Evolutionary conservation across 2,329 filamentous ascomycete genomes (phyloP).

Genomic region (Epichloe uncinata): DNA sequence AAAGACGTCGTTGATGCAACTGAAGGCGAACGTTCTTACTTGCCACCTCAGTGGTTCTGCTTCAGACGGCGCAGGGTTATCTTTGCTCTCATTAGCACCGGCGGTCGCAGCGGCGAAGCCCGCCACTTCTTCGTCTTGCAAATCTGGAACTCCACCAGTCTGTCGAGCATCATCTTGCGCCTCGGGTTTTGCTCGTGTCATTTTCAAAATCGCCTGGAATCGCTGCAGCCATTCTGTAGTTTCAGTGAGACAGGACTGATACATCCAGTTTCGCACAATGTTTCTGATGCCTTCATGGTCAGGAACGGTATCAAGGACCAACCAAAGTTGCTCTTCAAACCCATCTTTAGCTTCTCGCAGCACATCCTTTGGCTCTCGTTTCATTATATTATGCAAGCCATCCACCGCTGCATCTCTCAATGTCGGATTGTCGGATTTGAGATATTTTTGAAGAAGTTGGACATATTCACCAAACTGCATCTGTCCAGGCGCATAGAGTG

Average conservation of each 20-base stretch:
- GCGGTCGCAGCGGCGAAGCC: slow-evolving; percentile 74
- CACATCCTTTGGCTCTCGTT: slow-evolving; percentile 74
- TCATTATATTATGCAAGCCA: slow-evolving; percentile 90
- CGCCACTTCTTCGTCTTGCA: slow-evolving; percentile 92
- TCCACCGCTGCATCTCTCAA: slow-evolving; percentile 73
- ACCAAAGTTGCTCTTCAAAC: slow-evolving; percentile 85
- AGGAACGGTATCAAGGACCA: slow-evolving; percentile 67
- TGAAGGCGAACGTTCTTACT: slow-evolving; percentile 86
- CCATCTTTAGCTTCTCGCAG: slow-evolving; percentile 60
- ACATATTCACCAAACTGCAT: slow-evolving; percentile 80
- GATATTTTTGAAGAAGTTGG: slow-evolving; percentile 61
- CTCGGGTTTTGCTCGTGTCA: slow-evolving; percentile 59
- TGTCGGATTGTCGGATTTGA: slow-evolving; percentile 54
- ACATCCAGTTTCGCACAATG: slow-evolving; percentile 85
- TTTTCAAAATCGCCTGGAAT: slow-evolving; percentile 79
- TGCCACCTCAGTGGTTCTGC: slow-evolving; percentile 93
- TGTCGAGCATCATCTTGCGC: slow-evolving; percentile 31
- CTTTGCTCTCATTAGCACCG: slow-evolving; percentile 40
- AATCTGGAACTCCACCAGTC: slow-evolving; percentile 50
- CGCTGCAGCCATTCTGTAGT: slow-evolving; percentile 78
- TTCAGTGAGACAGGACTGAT: slow-evolving; percentile 71
- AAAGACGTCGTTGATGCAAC: slow-evolving; percentile 74
- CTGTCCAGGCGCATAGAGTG: slow-evolving; percentile 78
- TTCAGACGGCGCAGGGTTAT: slow-evolving; percentile 37
- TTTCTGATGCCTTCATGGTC: slow-evolving; percentile 69